A percentile compares a stretch with the other conserved stretches of the same genome.
phyloP scores from a whole-genome alignment of 192 early-diverging fungal species.

The Ambispora gerdemannii region DNA sequence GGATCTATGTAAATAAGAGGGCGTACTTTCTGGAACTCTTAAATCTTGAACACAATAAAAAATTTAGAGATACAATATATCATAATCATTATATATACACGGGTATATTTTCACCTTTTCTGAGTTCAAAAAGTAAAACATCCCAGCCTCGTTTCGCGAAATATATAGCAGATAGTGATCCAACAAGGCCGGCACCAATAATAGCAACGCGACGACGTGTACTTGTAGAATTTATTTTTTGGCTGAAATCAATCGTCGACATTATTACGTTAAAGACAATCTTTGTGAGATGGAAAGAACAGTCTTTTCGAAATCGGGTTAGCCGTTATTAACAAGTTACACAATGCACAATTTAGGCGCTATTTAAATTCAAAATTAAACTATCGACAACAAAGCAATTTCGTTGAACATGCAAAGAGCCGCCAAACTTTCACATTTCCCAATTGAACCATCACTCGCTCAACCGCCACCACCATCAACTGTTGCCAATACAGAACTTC shows the following conservation, averaged over 20 bases:
- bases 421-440: neutral
- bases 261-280: too few species aligned
- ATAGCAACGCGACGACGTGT: slow-evolving; percentile 57
- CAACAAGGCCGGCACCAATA: slow-evolving; percentile 94
- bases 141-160: slow-evolving; percentile 89
- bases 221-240: too few species aligned
- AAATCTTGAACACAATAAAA: slow-evolving; percentile 43
- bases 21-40: slow-evolving; percentile 57
- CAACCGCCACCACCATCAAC: neutral
- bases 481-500: neutral
- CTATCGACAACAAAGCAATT: too few species aligned
- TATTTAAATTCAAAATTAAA: too few species aligned
- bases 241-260: too few species aligned
- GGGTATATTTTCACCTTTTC: slow-evolving; percentile 73
- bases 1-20: slow-evolving; percentile 61
- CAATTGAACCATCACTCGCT: neutral
- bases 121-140: slow-evolving; percentile 82
- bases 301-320: neutral
- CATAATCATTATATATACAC: too few species aligned
- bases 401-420: neutral
- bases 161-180: slow-evolving; percentile 81
- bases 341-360: neutral
- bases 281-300: too few species aligned
- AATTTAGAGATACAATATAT: neutral
- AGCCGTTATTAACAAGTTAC: neutral